phyloP scores from a whole-genome alignment of 352 stramenopile species.

The Blastocystis sp. region DNA sequence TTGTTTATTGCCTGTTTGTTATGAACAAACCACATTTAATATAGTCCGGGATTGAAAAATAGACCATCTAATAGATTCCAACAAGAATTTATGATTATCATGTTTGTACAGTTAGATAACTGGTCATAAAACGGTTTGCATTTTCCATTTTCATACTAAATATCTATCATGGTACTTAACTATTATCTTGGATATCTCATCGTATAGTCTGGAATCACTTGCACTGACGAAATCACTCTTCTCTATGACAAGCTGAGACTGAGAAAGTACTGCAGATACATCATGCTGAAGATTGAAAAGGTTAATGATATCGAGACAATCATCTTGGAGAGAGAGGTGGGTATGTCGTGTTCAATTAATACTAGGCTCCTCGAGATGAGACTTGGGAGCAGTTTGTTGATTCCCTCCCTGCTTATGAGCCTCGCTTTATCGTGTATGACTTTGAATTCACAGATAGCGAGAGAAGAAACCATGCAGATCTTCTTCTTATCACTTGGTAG shows the following conservation, averaged over 20 bases:
- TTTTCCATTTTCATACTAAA: neutral
- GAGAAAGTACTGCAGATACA: conserved; percentile 60
- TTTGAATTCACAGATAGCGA: conserved; percentile 52
- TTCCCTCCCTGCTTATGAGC: conserved; percentile 57
- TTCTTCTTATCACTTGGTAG: conserved; percentile 58
- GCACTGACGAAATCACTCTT: conserved; percentile 41
- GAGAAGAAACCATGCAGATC: conserved; percentile 48
- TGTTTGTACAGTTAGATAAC: neutral
- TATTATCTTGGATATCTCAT: conserved; percentile 14
- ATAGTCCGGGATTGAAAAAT: no score
- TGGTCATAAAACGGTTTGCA: neutral
- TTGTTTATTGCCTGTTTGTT: neutral
- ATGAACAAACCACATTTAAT: neutral
- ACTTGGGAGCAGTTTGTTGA: conserved; percentile 59
- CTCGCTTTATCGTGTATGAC: conserved; percentile 56
- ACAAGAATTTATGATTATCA: neutral
- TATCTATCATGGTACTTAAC: no score
- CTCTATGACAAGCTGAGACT: conserved; percentile 59
- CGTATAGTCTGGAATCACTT: conserved; percentile 58
- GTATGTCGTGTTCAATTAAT: neutral
- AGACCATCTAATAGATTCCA: no score
- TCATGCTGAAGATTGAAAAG: conserved; percentile 60
- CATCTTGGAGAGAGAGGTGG: conserved; percentile 45
- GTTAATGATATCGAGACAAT: conserved; percentile 50
- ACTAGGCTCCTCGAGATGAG: conserved; percentile 50